These are phyloP conservation scores for Lentinula sp. DNA, from an alignment of 768 basidiomycete genomes.

Conservation along the genomic window DNA sequence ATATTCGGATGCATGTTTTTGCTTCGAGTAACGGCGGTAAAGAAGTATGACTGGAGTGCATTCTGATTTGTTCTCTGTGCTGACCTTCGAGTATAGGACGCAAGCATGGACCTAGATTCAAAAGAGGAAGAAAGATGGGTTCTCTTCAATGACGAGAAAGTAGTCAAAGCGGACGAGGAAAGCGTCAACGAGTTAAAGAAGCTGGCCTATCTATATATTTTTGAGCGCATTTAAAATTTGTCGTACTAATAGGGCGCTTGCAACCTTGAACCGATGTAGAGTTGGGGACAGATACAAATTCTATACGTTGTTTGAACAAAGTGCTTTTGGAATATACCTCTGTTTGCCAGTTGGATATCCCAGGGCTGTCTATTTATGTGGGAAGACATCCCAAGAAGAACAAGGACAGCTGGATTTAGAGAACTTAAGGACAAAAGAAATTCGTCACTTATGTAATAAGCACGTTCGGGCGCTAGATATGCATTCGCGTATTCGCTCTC, in stretches of 20 bases:
- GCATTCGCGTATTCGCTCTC: not conserved
- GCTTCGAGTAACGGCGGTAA: constrained; percentile 95
- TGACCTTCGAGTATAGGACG: not conserved
- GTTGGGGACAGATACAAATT: too few relatives aligned
- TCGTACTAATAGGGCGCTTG: too few relatives aligned
- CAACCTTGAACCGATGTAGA: too few relatives aligned
- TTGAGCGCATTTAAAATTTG: constrained; percentile 38
- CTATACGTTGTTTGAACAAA: too few relatives aligned
- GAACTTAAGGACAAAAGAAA: too few relatives aligned
- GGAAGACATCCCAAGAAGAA: too few relatives aligned
- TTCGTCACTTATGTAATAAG: not conserved
- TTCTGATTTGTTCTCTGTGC: not conserved
- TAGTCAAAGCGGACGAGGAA: constrained; percentile 80
- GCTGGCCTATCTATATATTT: constrained; percentile 92
- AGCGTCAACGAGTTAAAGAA: constrained; percentile 78
- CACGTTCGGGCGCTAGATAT: not conserved
- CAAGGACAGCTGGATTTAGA: too few relatives aligned
- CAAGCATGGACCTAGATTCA: not conserved
- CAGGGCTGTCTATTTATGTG: too few relatives aligned
- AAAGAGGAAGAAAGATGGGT: constrained; percentile 62
- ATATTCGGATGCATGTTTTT: constrained; percentile 50
- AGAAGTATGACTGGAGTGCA: constrained; percentile 44
- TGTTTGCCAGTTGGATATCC: too few relatives aligned
- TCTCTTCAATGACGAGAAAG: constrained; percentile 95
- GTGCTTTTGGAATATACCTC: too few relatives aligned